phyloP scores from a whole-genome alignment of 768 basidiomycete genomes.

The Favolaschia claudopus region DNA sequence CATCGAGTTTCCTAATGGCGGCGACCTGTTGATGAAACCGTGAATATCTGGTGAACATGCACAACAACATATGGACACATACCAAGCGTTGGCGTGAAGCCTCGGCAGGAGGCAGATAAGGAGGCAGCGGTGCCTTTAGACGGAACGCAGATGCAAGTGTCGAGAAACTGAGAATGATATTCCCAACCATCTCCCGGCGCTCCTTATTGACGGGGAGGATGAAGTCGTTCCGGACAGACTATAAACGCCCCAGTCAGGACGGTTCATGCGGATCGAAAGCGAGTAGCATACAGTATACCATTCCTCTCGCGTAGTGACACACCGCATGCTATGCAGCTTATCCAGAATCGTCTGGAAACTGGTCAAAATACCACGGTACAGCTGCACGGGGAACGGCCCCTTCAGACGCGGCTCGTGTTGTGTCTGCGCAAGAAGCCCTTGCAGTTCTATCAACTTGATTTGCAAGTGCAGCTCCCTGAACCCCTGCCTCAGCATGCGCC shows the following conservation, averaged over 20 bases:
- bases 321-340: conserved; percentile 93
- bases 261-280: background rate
- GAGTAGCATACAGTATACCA: conserved; percentile 78
- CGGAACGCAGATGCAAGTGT: conserved; percentile 80
- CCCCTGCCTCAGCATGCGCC: background rate
- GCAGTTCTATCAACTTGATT: conserved; percentile 86
- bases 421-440: conserved; percentile 86
- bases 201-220: conserved; percentile 90
- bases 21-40: conserved; percentile 60
- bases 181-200: conserved; percentile 93
- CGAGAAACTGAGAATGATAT: conserved; percentile 90
- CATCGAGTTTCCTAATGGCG: conserved; percentile 84
- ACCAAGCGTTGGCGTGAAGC: conserved; percentile 82
- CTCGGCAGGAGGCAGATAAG: conserved; percentile 94
- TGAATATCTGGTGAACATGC: background rate
- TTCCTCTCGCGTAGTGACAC: conserved; percentile 95
- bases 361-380: conserved; percentile 85
- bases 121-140: conserved; percentile 92
- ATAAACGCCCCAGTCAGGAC: conserved; percentile 12
- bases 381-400: conserved; percentile 88
- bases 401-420: conserved; percentile 94
- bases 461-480: conserved; percentile 94
- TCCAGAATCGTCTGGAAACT: conserved; percentile 88
- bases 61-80: conserved; percentile 26
- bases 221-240: conserved; percentile 88